A percentile compares a stretch with the other conserved stretches of the same genome.
Evolutionary conservation across 768 basidiomycete species (phyloP).

Genomic region (Panaeolus cyanescens): DNA sequence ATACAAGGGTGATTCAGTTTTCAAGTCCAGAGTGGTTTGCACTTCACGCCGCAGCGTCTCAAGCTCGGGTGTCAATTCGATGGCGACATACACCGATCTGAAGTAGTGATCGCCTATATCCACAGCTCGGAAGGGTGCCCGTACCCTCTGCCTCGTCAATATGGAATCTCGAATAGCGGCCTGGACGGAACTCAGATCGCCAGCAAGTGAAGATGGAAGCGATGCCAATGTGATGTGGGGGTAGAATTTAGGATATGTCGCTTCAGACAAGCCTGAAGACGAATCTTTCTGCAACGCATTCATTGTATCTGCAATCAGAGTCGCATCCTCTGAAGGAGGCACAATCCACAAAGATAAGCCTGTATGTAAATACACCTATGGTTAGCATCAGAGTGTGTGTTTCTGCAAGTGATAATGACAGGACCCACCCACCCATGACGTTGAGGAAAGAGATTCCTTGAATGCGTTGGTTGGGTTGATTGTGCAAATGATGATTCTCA

Average conservation of each 20-base stretch:
- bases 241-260: slow-evolving; percentile 60
- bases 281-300: slow-evolving; percentile 26
- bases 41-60: slow-evolving; percentile 49
- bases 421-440: background rate
- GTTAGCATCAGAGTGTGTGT: too few species aligned
- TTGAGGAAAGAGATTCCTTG: too few species aligned
- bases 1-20: slow-evolving; percentile 55
- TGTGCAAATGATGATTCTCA: too few species aligned
- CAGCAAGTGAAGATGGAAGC: slow-evolving; percentile 30
- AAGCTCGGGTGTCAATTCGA: slow-evolving; percentile 48
- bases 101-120: slow-evolving; percentile 65
- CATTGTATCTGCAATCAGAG: slow-evolving; percentile 51
- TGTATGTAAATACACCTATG: slow-evolving; percentile 22
- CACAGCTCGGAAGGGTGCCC: slow-evolving; percentile 52
- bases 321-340: slow-evolving; percentile 45
- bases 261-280: slow-evolving; percentile 18
- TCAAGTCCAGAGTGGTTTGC: slow-evolving; percentile 35
- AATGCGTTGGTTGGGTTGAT: too few species aligned
- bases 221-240: slow-evolving; percentile 74
- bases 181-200: slow-evolving; percentile 23
- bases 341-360: slow-evolving; percentile 75
- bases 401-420: too few species aligned
- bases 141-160: slow-evolving; percentile 23
- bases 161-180: slow-evolving; percentile 22
- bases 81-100: slow-evolving; percentile 65